phyloP scores from a whole-genome alignment of 257 asterid species.

The Striga asiatica region DNA sequence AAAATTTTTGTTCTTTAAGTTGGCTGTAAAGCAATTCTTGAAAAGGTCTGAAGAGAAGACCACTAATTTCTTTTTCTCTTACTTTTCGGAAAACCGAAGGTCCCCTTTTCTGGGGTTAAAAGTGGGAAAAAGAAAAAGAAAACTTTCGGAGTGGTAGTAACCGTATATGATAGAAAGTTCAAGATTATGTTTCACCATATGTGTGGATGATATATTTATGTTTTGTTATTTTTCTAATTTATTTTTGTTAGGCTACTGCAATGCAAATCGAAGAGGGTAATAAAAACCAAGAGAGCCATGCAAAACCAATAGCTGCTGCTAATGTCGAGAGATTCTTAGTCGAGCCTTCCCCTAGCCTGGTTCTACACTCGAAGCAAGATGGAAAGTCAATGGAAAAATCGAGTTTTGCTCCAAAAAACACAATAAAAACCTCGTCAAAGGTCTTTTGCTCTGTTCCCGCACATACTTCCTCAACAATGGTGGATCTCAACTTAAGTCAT shows the following conservation, averaged over 20 bases:
- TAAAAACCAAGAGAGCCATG: slow-evolving; percentile 22
- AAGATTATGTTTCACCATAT: not conserved
- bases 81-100: slow-evolving; percentile 8
- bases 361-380: slow-evolving; percentile 36
- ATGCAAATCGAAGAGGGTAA: slow-evolving; percentile 38
- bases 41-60: not conserved
- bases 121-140: not conserved
- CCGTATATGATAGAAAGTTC: not conserved
- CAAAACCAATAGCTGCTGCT: slow-evolving; percentile 17
- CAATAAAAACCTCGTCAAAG: slow-evolving; percentile 20
- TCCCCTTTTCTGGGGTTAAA: slow-evolving; percentile 9
- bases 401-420: slow-evolving; percentile 17
- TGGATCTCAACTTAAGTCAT: slow-evolving; percentile 37
- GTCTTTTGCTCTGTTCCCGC: slow-evolving; percentile 24
- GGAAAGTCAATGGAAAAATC: slow-evolving; percentile 28
- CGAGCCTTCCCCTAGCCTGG: slow-evolving; percentile 35
- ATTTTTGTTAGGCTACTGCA: slow-evolving; percentile 42
- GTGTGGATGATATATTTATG: not conserved
- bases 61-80: not conserved
- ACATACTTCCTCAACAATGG: slow-evolving; percentile 19
- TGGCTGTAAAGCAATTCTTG: too few species aligned
- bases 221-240: not conserved
- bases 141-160: slow-evolving; percentile 17
- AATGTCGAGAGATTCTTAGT: slow-evolving; percentile 33
- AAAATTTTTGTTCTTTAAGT: too few species aligned